Evolutionary conservation across 164 flowering plant genomes (phyloP), one percentile per base, ranked within the genome.

Genomic region (Chloranthus sessilifolius): DNA sequence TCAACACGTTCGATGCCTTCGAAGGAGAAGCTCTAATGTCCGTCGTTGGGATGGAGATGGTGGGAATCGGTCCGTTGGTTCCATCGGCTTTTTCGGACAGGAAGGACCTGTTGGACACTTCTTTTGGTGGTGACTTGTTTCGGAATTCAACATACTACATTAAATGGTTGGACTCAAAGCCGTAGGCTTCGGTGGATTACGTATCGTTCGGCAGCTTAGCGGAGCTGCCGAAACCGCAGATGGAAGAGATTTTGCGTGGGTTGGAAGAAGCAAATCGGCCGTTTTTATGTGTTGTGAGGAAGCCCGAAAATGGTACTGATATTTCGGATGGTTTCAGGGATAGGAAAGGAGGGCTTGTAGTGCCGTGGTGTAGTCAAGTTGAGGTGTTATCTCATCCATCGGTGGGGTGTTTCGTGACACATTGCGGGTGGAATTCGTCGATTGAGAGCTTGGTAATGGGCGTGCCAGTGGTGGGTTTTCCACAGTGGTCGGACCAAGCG

Each of bases 31-130:
- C 64, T 0, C 3, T 71, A 2, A 21, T 11, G 2, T 56, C 51
- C 38, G 33, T 63, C 47, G 56, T 41, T 5, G 23, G 39, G 12
- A 10, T 54, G 3, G 60, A 64, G 0, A 0, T 73, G 31, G 25
- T 70, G 2, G 60, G 56, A 2, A 26, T 83, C 2, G 87, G 91
- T 5, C 91, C 83, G 2, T 47, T 76, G 53, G 39, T 83, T 35
- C 78, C 82, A 3, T 69, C 77, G 4, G 74, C 77, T 11, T 66
- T 62, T 27, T 36, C 58, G 9, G 73, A 66, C 23, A 43, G 50
- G 15, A 57, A 39, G 21, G 39, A 56, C 7, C 7, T 2, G 12
- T 35, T 37, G 19, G 51, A 60, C 5, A 41, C 24, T 25, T 16
- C 47, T 12, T 42, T 28, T 23, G 58, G 39, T 1, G 49, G 39